A percentile compares a stretch with the other conserved stretches of the same genome.
Conservation (phyloP, 495 filamentous ascomycete genomes). For the Penicillium silybi region DNA sequence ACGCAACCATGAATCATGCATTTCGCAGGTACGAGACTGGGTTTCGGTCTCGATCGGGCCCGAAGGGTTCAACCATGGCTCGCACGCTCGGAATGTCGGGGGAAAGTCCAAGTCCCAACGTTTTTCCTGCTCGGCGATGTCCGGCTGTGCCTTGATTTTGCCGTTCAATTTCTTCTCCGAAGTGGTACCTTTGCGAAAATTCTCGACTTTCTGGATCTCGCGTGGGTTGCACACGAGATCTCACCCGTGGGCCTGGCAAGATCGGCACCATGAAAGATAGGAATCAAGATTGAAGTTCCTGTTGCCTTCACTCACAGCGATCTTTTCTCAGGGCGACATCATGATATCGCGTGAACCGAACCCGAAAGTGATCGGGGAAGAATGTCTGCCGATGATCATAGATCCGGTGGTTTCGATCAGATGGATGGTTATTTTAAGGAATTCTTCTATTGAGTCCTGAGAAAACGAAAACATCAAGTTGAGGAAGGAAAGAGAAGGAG, state of each 20-base stretch:
- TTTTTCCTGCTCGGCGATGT: background rate
- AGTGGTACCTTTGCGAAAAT: background rate
- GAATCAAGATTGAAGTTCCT: too few relatives aligned
- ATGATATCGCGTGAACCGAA: too few relatives aligned
- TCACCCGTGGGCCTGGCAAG: background rate
- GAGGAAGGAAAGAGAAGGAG: too few relatives aligned
- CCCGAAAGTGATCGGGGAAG: too few relatives aligned
- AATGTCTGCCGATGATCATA: too few relatives aligned
- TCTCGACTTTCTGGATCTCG: background rate
- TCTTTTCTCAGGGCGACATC: too few relatives aligned
- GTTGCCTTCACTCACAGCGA: too few relatives aligned
- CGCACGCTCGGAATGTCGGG: background rate
- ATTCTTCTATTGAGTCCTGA: too few relatives aligned
- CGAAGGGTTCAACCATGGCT: background rate
- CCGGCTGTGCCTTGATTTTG: background rate
- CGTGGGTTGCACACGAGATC: background rate
- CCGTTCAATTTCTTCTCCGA: background rate
- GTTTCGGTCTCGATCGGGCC: background rate
- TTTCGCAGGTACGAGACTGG: conserved; percentile 1
- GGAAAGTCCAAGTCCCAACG: background rate
- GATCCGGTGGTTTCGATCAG: too few relatives aligned
- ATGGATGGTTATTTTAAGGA: too few relatives aligned
- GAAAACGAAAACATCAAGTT: too few relatives aligned
- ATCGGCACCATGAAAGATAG: background rate
- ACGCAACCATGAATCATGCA: conserved; percentile 5